Conservation (phyloP, 1,284 basidiomycete genomes). For the Sutorius eximius region DNA sequence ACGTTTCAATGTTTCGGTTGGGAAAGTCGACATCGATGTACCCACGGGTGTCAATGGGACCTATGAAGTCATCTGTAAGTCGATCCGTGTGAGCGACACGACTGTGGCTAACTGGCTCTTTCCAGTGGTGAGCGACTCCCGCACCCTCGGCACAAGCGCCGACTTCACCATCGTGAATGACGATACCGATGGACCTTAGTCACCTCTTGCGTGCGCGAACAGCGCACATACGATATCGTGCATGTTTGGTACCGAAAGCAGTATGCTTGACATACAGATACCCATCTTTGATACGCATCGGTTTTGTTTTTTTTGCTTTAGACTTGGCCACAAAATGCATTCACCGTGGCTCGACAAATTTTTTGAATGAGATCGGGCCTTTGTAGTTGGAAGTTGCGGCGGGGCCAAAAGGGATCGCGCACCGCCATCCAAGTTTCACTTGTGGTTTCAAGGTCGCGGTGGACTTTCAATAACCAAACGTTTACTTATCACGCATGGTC, state of each 20-base stretch:
- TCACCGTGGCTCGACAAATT: too few relatives aligned
- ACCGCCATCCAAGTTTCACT: too few relatives aligned
- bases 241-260: not conserved
- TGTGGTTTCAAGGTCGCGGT: not conserved
- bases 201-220: not conserved
- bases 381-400: too few relatives aligned
- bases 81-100: not conserved
- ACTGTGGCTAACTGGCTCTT: not conserved
- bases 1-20: constrained; percentile 37
- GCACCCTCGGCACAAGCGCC: constrained; percentile 26
- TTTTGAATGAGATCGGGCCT: too few relatives aligned
- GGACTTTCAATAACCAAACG: not conserved
- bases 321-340: too few relatives aligned
- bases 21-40: constrained; percentile 33
- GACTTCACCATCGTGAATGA: constrained; percentile 38
- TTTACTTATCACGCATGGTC: too few relatives aligned
- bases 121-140: constrained; percentile 41
- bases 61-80: constrained; percentile 43
- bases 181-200: not conserved
- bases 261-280: too few relatives aligned
- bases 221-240: too few relatives aligned
- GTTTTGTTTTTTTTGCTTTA: not conserved
- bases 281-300: not conserved
- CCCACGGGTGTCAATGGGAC: constrained; percentile 35
- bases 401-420: too few relatives aligned